A percentile compares a stretch with the other conserved stretches of the same genome.
Conservation (phyloP, 495 filamentous ascomycete genomes). For the Physcia stellaris region DNA sequence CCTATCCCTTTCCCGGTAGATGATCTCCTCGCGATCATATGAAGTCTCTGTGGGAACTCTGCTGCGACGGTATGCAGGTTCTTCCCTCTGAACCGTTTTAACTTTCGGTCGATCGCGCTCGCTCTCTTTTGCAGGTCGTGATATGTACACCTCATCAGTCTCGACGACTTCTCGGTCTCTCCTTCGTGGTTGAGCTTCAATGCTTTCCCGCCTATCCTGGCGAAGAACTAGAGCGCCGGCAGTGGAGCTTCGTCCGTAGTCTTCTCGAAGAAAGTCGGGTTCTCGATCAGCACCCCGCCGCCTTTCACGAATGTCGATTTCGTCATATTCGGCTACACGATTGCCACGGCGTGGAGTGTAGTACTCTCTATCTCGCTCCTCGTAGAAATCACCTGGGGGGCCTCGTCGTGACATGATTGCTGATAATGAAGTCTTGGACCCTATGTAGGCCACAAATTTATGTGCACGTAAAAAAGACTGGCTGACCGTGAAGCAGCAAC, state of each 20-base stretch:
- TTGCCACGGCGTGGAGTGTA: slow-evolving; percentile 16
- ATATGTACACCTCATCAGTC: slow-evolving; percentile 9
- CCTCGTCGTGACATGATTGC: slow-evolving; percentile 18
- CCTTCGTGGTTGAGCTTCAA: slow-evolving; percentile 7
- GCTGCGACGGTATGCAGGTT: slow-evolving; percentile 2
- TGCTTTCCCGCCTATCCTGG: slow-evolving; percentile 17
- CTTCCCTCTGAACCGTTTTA: neutral
- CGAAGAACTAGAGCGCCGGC: slow-evolving; percentile 33
- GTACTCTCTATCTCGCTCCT: slow-evolving; percentile 31
- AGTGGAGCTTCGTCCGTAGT: slow-evolving; percentile 28
- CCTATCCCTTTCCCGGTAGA: slow-evolving; percentile 8
- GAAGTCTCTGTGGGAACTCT: slow-evolving; percentile 10
- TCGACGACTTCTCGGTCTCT: slow-evolving; percentile 12
- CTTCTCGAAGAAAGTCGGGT: slow-evolving; percentile 42
- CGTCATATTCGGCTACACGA: slow-evolving; percentile 15
- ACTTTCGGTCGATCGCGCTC: neutral
- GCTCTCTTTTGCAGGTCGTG: slow-evolving; percentile 1
- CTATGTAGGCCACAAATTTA: too few relatives aligned
- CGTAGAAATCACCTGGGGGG: slow-evolving; percentile 21
- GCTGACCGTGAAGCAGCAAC: too few relatives aligned
- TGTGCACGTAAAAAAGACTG: too few relatives aligned
- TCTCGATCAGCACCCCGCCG: slow-evolving; percentile 24
- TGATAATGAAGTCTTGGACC: too few relatives aligned
- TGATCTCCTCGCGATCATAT: slow-evolving; percentile 14
- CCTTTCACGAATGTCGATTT: slow-evolving; percentile 20